Percentiles rank a stretch among this genome's conserved stretches.
These are phyloP conservation scores for Glaciozyma antarctica DNA, from an alignment of 768 basidiomycete genomes.

Conservation along the genomic window DNA sequence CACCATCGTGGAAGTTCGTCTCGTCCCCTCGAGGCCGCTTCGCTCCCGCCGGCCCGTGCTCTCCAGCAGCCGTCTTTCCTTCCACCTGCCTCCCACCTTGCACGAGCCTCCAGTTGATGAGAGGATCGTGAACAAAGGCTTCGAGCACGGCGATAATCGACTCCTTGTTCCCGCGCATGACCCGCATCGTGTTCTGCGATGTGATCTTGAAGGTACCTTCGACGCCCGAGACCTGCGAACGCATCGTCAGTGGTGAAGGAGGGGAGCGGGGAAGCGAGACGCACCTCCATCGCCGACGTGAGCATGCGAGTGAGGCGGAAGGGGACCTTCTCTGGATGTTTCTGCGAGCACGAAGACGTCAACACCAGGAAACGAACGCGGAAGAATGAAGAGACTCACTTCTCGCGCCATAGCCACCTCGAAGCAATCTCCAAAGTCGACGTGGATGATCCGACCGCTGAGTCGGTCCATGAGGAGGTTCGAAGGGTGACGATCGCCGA, in stretches of 20 bases:
- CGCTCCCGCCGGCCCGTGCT: conserved; percentile 19
- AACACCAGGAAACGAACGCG: too few species aligned
- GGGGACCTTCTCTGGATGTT: conserved; percentile 97
- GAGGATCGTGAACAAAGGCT: conserved; percentile 95
- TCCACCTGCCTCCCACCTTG: conserved; percentile 27
- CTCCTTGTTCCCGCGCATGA: conserved; percentile 91
- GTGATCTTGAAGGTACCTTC: conserved; percentile 93
- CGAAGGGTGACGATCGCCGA: conserved; percentile 96
- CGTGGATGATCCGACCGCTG: conserved; percentile 91
- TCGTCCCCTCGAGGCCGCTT: conserved; percentile 26
- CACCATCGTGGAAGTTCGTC: conserved; percentile 28
- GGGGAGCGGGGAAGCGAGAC: conserved; percentile 26
- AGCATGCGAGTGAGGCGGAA: conserved; percentile 98
- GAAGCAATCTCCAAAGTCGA: conserved; percentile 92
- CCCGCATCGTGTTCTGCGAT: conserved; percentile 72
- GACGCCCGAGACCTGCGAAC: conserved; percentile 81
- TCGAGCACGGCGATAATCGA: conserved; percentile 98
- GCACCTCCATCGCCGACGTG: conserved; percentile 96
- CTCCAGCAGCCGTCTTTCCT: conserved; percentile 7
- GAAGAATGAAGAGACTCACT: not conserved
- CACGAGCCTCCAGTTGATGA: conserved; percentile 61
- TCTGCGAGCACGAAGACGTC: conserved; percentile 38
- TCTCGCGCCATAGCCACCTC: conserved; percentile 36
- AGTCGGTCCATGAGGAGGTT: conserved; percentile 84
- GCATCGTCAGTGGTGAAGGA: not conserved